A percentile compares a stretch with the other conserved stretches of the same genome.
Evolutionary conservation across 1,139 yeast genomes (phyloP).

Genomic region (Kodamaea suecica): DNA sequence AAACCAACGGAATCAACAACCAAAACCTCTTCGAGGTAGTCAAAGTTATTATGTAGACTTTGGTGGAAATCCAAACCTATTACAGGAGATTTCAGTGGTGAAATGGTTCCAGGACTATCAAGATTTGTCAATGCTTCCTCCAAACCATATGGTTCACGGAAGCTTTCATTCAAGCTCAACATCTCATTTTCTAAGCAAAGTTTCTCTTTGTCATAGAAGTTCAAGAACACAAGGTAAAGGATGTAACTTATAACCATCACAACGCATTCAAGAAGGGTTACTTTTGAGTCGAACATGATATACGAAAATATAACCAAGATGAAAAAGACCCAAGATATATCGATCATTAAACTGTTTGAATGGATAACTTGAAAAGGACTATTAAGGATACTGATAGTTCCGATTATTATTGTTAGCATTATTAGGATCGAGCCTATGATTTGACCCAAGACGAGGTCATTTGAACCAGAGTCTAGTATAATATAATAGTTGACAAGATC

Average conservation of each 20-base stretch:
- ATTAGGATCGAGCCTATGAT: conserved; percentile 38
- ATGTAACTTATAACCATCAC: conserved; percentile 41
- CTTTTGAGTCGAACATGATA: conserved; percentile 49
- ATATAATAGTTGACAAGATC: conserved; percentile 39
- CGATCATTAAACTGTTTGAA: conserved; percentile 24
- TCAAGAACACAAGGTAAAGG: conserved; percentile 27
- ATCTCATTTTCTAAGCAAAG: conserved; percentile 1
- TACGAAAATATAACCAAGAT: conserved; percentile 38
- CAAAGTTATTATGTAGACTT: conserved; percentile 4
- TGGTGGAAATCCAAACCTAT: conserved; percentile 10
- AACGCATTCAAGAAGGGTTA: conserved; percentile 45
- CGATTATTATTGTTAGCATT: conserved; percentile 37
- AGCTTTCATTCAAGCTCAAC: conserved; percentile 3
- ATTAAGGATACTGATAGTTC: conserved; percentile 29
- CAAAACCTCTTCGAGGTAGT: conserved; percentile 11
- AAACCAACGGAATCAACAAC: conserved; percentile 18
- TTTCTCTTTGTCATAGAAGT: conserved; percentile 7
- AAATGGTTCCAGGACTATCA: conserved; percentile 11
- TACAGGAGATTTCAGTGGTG: conserved; percentile 10
- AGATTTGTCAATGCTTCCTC: conserved; percentile 28
- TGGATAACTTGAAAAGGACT: conserved; percentile 24
- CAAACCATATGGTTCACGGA: conserved; percentile 19
- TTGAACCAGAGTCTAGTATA: conserved; percentile 28
- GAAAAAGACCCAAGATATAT: conserved; percentile 31
- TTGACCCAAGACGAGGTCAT: conserved; percentile 42